phyloP scores from a whole-genome alignment of 257 asterid species.

The Solanum microdontum region DNA sequence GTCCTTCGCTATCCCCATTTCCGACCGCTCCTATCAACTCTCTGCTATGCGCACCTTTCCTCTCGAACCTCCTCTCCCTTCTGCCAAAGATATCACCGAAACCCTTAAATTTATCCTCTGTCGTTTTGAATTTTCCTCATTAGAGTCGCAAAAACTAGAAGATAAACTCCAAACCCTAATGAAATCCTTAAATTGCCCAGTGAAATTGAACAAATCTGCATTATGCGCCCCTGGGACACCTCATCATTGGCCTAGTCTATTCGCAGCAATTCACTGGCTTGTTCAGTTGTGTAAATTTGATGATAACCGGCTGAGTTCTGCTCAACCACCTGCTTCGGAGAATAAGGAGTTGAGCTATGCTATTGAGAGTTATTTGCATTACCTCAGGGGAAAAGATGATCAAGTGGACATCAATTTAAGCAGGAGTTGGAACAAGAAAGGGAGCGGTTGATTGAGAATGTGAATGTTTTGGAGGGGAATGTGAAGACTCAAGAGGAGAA shows the following conservation, averaged over 20 bases:
- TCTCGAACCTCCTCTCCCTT: conserved; percentile 65
- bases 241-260: conserved; percentile 62
- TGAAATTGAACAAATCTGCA: conserved; percentile 61
- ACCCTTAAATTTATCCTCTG: conserved; percentile 57
- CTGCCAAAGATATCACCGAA: conserved; percentile 61
- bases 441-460: conserved; percentile 34
- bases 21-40: conserved; percentile 53
- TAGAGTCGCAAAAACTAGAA: conserved; percentile 31
- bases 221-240: conserved; percentile 81
- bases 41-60: conserved; percentile 49
- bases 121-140: conserved; percentile 30
- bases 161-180: conserved; percentile 36
- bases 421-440: conserved; percentile 36
- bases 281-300: conserved; percentile 51
- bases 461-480: conserved; percentile 24
- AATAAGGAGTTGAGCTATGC: conserved; percentile 37
- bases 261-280: conserved; percentile 68
- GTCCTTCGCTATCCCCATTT: conserved; percentile 26
- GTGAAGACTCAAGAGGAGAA: conserved; percentile 32
- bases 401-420: conserved; percentile 27
- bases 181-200: conserved; percentile 55
- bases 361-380: conserved; percentile 32
- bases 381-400: conserved; percentile 54
- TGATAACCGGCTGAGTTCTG: conserved; percentile 17
- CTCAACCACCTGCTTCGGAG: conserved; percentile 15